These are phyloP conservation scores for Podospora australis DNA, from an alignment of 495 filamentous ascomycete species.

Conservation along the genomic window DNA sequence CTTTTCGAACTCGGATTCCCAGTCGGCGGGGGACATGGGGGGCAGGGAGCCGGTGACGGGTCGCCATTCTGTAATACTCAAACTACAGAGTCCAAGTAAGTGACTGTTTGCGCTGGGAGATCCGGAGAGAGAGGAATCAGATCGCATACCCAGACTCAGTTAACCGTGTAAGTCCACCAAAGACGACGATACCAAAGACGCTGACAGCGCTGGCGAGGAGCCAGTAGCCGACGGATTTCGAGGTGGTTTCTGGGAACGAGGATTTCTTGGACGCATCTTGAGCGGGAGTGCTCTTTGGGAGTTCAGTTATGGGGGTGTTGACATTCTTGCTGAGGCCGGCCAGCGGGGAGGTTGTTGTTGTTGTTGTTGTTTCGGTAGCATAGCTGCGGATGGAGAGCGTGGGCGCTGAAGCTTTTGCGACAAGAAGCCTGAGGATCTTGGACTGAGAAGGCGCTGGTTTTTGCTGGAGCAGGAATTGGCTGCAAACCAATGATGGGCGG, in stretches of 20 bases:
- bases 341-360: constrained; percentile 9
- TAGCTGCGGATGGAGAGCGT: constrained; percentile 18
- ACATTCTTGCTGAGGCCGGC: constrained; percentile 10
- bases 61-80: constrained; percentile 99
- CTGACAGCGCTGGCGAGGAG: constrained; percentile 81
- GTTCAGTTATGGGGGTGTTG: constrained; percentile 8
- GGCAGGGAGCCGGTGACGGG: constrained; percentile 93
- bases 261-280: constrained; percentile 10
- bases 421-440: constrained; percentile 19
- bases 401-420: constrained; percentile 7
- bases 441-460: constrained; percentile 21
- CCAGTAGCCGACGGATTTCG: constrained; percentile 82
- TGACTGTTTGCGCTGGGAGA: too few relatives aligned
- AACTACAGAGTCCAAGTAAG: constrained; percentile 39
- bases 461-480: constrained; percentile 51
- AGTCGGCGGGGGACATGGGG: constrained; percentile 66
- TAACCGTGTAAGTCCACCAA: constrained; percentile 84
- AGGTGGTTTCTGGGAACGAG: constrained; percentile 65
- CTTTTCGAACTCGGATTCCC: constrained; percentile 87
- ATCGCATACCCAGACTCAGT: constrained; percentile 85
- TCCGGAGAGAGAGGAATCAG: too few relatives aligned
- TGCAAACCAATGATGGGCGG: constrained; percentile 53
- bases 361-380: constrained; percentile 1
- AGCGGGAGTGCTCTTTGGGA: not conserved
- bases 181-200: constrained; percentile 95